phyloP scores from a whole-genome alignment of 2,329 filamentous ascomycete species.

The Diplocarpon mali region DNA sequence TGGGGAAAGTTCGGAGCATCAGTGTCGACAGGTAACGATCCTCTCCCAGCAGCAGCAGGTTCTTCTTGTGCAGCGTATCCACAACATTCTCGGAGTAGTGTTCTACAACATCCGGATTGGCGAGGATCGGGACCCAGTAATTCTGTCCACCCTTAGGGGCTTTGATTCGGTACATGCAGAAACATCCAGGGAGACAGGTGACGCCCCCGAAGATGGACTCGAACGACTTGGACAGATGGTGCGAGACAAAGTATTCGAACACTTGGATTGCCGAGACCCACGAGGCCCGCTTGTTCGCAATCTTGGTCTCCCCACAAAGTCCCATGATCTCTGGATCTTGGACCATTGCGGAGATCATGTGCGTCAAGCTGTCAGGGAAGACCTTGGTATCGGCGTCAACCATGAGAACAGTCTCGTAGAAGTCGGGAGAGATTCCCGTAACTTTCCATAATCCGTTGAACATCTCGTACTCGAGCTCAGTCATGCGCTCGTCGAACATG shows the following conservation, averaged over 20 bases:
- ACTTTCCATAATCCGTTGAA: conserved; percentile 99
- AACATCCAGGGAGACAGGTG: conserved; percentile 94
- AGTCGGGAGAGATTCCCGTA: conserved; percentile 95
- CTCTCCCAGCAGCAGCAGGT: conserved; percentile 79
- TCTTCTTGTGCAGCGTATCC: conserved; percentile 97
- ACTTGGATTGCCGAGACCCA: conserved; percentile 99
- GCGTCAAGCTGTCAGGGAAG: conserved; percentile 93
- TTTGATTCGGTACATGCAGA: conserved; percentile 99
- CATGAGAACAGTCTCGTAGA: conserved; percentile 97
- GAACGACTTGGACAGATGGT: conserved; percentile 93
- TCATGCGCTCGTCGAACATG: conserved; percentile 99
- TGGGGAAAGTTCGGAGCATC: conserved; percentile 97
- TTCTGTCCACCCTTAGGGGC: conserved; percentile 96
- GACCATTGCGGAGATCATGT: conserved; percentile 99
- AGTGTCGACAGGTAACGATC: conserved; percentile 93
- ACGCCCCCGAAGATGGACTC: conserved; percentile 98
- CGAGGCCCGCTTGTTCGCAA: conserved; percentile 89
- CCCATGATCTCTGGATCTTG: conserved; percentile 99
- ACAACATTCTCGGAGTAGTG: conserved; percentile 99
- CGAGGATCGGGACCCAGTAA: conserved; percentile 98
- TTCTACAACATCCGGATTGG: conserved; percentile 96
- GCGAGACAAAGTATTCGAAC: conserved; percentile 98
- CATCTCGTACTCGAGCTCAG: conserved; percentile 97
- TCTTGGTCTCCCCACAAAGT: conserved; percentile 97
- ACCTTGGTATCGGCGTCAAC: conserved; percentile 99